Percentiles rank a stretch among this genome's conserved stretches.
phyloP scores from a whole-genome alignment of 345 rosid genomes.

The Lepidium sativum region DNA sequence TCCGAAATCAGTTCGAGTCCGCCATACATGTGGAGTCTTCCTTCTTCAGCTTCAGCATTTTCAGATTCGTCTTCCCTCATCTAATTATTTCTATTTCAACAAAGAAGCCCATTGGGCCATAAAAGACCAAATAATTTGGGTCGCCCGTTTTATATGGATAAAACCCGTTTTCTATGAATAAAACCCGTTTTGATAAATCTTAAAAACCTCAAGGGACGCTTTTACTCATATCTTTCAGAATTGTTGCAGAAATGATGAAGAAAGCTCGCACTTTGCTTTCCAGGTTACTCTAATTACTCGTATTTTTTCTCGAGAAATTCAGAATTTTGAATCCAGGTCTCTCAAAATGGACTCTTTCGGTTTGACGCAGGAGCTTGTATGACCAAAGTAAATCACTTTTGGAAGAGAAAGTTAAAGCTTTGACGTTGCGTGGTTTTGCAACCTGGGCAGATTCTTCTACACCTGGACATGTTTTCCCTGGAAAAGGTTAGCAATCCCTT shows the following conservation, averaged over 20 bases:
- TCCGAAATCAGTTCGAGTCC: neutral
- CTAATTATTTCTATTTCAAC: neutral
- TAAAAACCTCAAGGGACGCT: neutral
- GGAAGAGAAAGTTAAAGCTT: constrained; percentile 15
- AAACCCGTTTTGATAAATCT: neutral
- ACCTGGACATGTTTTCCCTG: constrained; percentile 23
- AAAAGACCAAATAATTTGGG: neutral
- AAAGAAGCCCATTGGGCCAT: neutral
- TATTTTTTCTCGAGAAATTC: neutral
- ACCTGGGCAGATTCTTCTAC: constrained; percentile 37
- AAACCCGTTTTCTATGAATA: too few species aligned
- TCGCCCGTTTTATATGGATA: neutral
- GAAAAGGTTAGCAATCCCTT: constrained; percentile 22
- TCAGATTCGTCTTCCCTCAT: constrained; percentile 19
- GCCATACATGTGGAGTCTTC: neutral
- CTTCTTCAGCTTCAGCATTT: too few species aligned
- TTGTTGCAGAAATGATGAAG: constrained; percentile 28
- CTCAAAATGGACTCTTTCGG: neutral
- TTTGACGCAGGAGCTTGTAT: constrained; percentile 30
- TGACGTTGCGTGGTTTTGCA: constrained; percentile 29
- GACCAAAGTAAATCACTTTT: constrained; percentile 22
- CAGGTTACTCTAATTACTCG: constrained; percentile 21
- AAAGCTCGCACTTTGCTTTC: constrained; percentile 34
- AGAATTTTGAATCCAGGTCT: neutral
- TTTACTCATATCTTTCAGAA: neutral